Base-by-base conservation (phyloP, 2,329 filamentous ascomycete species). In the Emmonsiellopsis sp. region DNA sequence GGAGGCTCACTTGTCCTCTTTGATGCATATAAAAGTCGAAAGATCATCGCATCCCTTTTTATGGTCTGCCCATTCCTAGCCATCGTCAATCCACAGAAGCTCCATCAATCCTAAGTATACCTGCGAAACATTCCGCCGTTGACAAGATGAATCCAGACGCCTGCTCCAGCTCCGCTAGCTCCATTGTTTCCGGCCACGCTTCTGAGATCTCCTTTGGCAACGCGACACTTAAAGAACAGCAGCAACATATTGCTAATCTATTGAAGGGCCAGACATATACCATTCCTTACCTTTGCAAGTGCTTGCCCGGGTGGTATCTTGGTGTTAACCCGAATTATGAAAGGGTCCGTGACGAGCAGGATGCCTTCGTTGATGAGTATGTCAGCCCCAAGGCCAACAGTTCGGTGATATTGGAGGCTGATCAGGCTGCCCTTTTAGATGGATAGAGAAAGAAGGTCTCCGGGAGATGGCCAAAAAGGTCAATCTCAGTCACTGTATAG, bases 391-490 rank as follows among this genome's bases (percentile, higher is more conserved):
- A 8, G 26, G 30, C 41, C 7, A 44, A 5, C 16, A n/a, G 41
- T 9, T 8, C 16, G 15, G 13, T 44, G 8, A 8, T 26, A 9
- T 37, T 38, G 8, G 35, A 40, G 13, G 15, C 32, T 50, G 47
- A 50, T 37, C 16, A 8, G 4, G 11, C 30, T 9, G 7, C 20
- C 42, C 43, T 46, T 38, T 11, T 38, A 55, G 53, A 30, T 55
- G 53, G 53, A 40, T 52, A 7, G 50, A 52, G 26, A 52, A 50
- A 44, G 32, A 55, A 20, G 38, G 52, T 35, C 50, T 52, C 34
- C 43, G 53, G 16, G 53, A 55, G 37, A 55, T 55, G 50, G 53
- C 53, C 32, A 43, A 44, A 35, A 55, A 55, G 30, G 53, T 55
- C 26, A 50, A 55, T 38, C 43, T 52, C 15, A 55, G 32, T 40